Evolutionary conservation across 805 yeast species (phyloP), one percentile per base, ranked within the genome.

Genomic region (Zygoascus ofunaensis): DNA sequence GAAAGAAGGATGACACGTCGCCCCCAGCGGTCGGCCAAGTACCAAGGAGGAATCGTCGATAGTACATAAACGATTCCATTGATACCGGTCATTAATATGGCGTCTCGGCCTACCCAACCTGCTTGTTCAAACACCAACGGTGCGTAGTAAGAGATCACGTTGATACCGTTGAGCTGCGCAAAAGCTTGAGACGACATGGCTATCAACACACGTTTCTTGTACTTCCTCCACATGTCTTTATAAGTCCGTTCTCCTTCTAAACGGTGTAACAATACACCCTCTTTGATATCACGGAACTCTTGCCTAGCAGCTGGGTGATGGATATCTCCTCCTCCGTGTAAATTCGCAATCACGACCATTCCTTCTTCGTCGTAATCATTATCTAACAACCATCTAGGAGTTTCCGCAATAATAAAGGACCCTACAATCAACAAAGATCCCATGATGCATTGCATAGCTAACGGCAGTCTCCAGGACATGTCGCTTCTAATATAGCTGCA

Each of bases 121-220:
- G 96, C 96, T 54, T 84, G 84, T 61, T 89, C 96, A 63, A 87
- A 89, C 39, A 87, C 94, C 63, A 89, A 67, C 2, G 96, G 95
- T 2, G 96, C 95, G 65, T 87, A 87, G 64, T 89, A 89, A 1
- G 94, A 80, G 44, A 89, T 85, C 42, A 89, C 90, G 58, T 87
- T 89, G 63, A 87, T 89, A 55, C 97, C 97, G 61, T 87, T 84
- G 60, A 89, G 69, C 63, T 89, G 96, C 2, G 97, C 96, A 70
- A 89, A 87, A 68, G 86, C 77, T 60, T 85, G 94, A 2, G 95
- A 82, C 30, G 87, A 77, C 78, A 92, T 86, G 2, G 95, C 96
- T 50, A 89, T 83, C 30, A 87, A 70, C 19, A 89, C 79, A 41
- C 97, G 70, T 59, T 77, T 77, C 50, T 79, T 78, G 62, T 89